Evolutionary conservation across 192 early-diverging fungal species (phyloP), one percentile per base, ranked within the genome.

Genomic region (Piromyces sp.): DNA sequence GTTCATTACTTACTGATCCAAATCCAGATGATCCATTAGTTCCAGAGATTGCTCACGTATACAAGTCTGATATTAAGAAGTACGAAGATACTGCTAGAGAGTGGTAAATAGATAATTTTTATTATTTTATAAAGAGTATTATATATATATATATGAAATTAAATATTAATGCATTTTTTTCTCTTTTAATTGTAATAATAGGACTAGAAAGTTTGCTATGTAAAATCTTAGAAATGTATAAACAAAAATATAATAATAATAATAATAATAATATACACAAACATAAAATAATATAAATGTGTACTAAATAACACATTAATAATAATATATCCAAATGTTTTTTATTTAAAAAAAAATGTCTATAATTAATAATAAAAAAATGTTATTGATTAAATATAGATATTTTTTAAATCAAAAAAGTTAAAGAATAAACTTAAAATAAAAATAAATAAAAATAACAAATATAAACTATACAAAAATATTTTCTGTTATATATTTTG

Each of bases 1-100:
- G 96, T 86, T 98, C 96, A 79, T 89, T 99, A 89, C 90, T 99
- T 84, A 97, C 96, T 37, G 97, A 99, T 90, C 96, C 97, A 81
- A 99, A 99, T 85, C 97, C 97, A 38, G 89, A 95, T 85, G 96
- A 98, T 88, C 97, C 97, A 36, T 93, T 99, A 81, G 97, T 99
- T 30, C 96, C 96, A 40, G 96, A 99, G 88, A 94, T 98, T 86
- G 97, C 97, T 78, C 96, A 99, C 85, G 86, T 96, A 42, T 99
- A 97, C 93, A 99, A 98, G 92, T 96, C 95, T 51, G 96, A 99
- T 22, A 22, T 51, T 51, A 3, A 17, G 3, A 51, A 51, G 14
- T 51, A 51, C 42, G 42, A 51, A 51, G 42, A 9, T 51, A 51
- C 42, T 51, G 42, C 42, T 15, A 51, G 42, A 51, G 42, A 51